Evolutionary conservation across 2,329 filamentous ascomycete species (phyloP), one percentile per base, ranked within the genome.

Genomic region (Epichloe gansuensis): DNA sequence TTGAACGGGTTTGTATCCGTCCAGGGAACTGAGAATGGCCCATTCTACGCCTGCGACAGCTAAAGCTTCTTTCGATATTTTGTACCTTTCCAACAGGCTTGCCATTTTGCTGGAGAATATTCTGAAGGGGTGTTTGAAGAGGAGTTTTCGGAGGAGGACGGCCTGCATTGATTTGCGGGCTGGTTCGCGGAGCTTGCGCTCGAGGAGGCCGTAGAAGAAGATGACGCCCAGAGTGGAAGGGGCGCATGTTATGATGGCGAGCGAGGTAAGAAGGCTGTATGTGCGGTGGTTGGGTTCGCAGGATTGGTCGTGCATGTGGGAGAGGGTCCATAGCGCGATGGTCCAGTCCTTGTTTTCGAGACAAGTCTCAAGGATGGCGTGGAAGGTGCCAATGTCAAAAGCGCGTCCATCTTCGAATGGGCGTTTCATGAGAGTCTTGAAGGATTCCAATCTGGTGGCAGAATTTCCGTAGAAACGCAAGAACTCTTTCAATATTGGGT

Each of bases 401-500:
- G 50, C 51, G 41, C 53, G 47, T 7, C 59, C 57, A 40, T 61
- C 59, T 5, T 62, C 54, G 3, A 52, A 55, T 25, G 61, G 58
- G 2, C 57, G 56, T 1, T 60, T 50, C 23, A 68, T 51, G 27
- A 69, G 57, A 1, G 54, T 44, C 44, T 61, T 59, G 44, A 65
- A 63, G 17, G 66, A 63, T 13, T 57, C 53, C 36, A 62, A 56
- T 12, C 58, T 53, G 3, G 56, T 49, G 47, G 61, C 47, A 9
- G 59, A 48, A 25, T 50, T 53, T 5, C 59, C 60, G 43, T 70
- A 62, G 58, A 74, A 67, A 34, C 66, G 63, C 47, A 71, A 67
- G 25, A 74, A 65, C 44, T 74, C 70, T 3, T 66, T 60, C n/a
- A 76, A 54, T 25, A 74, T 67, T 36, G 58, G 58, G 57, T 71